Evolutionary conservation across 2,329 filamentous ascomycete species (phyloP).

Genomic region (Fusarium marasasianum): DNA sequence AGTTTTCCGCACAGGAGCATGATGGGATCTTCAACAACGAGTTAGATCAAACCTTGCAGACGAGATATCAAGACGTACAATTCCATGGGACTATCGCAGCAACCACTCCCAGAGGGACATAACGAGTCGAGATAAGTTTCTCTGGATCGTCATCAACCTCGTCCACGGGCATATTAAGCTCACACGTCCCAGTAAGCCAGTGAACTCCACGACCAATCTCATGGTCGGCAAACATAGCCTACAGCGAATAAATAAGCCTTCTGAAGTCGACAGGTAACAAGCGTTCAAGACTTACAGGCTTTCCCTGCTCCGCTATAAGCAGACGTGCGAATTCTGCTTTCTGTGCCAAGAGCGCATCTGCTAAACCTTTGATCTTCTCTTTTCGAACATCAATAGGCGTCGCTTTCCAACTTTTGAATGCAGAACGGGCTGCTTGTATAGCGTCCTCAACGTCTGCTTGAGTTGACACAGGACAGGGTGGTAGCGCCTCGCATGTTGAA

Average conservation of each 20-base stretch:
- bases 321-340: neutral
- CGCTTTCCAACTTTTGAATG: neutral
- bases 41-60: neutral
- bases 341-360: neutral
- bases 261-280: fast-evolving
- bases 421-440: neutral
- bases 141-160: neutral
- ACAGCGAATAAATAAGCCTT: neutral
- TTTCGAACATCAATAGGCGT: neutral
- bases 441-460: neutral
- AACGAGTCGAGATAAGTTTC: neutral
- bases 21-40: neutral
- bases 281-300: neutral
- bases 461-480: neutral
- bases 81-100: neutral
- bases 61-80: neutral
- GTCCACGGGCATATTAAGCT: neutral
- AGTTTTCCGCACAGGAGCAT: slow-evolving; percentile 1
- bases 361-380: neutral
- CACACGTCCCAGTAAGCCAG: neutral
- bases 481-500: neutral
- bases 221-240: neutral
- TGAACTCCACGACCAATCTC: neutral
- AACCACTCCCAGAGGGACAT: neutral
- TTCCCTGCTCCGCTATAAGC: neutral